Base-by-base conservation (phyloP, 176 grass and related monocot genomes). In the Triticum turgidum region DNA sequence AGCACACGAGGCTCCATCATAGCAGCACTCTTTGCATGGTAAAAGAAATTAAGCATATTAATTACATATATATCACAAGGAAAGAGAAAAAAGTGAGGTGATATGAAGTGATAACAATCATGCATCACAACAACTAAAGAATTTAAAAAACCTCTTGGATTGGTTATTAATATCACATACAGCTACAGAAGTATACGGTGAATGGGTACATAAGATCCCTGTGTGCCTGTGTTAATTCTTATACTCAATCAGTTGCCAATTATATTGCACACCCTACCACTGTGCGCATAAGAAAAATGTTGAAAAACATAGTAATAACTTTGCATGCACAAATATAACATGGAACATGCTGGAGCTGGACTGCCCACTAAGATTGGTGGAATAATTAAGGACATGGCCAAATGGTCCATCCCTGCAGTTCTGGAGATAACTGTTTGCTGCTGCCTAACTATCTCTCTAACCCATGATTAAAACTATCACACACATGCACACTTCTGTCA, bases 1-100 rank as follows among this genome's bases (percentile, higher is more conserved):
- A 87, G 89, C 59, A 89, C 81, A 85, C 70, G 88, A 78, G 86
- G 82, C 30, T 92, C 89, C 77, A 89, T 54, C 47, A 80, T 79
- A 71, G 84, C 83, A 82, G 88, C 78, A 89, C 77, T 82, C 93
- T 92, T 71, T 80, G 71, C 21, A 38, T 71, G 17, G 17, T 42
- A 67, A 61, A 20, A 80, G 21, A 84, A 33, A 21, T 32, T 45
- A 39, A 81, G 21, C 10, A 82, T 59, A 52, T n/a, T 79, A 70
- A 76, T 11, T 75, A 83, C 21, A 33, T 35, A 66, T 35, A 66
- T 63, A 59, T 71, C 59, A 66, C 3, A 87, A 61, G 9, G 38
- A 65, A 89, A 76, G n/a, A 51, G 13, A 83, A 67, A 86, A 66
- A 3, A 74, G 27, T 14, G 0, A 9, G 52, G 22, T 56, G 18